Evolutionary conservation across 805 yeast genomes (phyloP).

Genomic region (Pichia pseudocactophila): DNA sequence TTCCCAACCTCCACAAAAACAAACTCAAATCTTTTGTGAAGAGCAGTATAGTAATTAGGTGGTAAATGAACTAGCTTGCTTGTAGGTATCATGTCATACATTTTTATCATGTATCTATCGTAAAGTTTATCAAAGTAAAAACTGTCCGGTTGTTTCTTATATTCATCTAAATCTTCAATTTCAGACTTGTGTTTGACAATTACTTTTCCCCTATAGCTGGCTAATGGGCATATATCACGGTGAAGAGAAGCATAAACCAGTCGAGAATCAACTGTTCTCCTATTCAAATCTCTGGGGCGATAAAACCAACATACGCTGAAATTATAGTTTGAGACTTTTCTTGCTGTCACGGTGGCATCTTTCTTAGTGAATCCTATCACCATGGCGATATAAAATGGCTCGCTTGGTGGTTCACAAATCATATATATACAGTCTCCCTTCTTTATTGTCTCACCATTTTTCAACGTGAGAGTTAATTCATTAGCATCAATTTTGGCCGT

Average conservation of each 20-base stretch:
- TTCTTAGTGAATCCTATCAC: slow-evolving; percentile 60
- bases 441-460: slow-evolving; percentile 28
- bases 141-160: slow-evolving; percentile 49
- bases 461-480: slow-evolving; percentile 29
- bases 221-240: slow-evolving; percentile 70
- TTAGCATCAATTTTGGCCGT: slow-evolving; percentile 35
- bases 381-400: slow-evolving; percentile 84
- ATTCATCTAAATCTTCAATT: slow-evolving; percentile 48
- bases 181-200: slow-evolving; percentile 62
- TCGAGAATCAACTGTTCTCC: slow-evolving; percentile 61
- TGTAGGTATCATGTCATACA: slow-evolving; percentile 73
- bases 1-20: slow-evolving; percentile 66
- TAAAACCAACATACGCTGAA: slow-evolving; percentile 87
- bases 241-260: slow-evolving; percentile 78
- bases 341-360: slow-evolving; percentile 26
- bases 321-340: slow-evolving; percentile 43
- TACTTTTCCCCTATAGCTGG: slow-evolving; percentile 67
- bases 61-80: slow-evolving; percentile 48
- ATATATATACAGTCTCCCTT: slow-evolving; percentile 69
- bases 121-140: slow-evolving; percentile 82
- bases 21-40: slow-evolving; percentile 60
- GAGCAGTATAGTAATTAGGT: slow-evolving; percentile 47
- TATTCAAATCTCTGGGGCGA: slow-evolving; percentile 76
- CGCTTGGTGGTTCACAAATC: slow-evolving; percentile 89
- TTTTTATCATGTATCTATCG: slow-evolving; percentile 76